Percentiles rank a stretch among this genome's conserved stretches.
phyloP scores from a whole-genome alignment of 2,329 filamentous ascomycete genomes.

The Alternaria angustiovoidea region DNA sequence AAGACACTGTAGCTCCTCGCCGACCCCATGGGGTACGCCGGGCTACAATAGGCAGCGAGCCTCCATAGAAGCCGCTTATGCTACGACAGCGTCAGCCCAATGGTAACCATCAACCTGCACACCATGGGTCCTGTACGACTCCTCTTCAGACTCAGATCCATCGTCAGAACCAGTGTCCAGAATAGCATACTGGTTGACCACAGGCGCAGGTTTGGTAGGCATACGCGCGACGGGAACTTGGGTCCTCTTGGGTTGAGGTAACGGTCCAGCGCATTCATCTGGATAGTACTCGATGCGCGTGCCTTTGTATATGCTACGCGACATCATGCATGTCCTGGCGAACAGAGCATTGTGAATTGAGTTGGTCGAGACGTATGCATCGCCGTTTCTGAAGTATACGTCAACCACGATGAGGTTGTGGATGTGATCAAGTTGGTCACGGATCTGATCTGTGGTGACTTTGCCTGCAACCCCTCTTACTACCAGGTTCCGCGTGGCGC shows the following conservation, averaged over 20 bases:
- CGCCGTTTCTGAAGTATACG: constrained; percentile 64
- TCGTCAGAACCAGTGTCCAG: constrained; percentile 37
- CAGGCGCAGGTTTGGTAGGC: constrained; percentile 28
- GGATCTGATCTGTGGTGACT: constrained; percentile 70
- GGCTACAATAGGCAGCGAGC: not conserved
- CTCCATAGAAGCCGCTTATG: constrained; percentile 13
- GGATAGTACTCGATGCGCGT: constrained; percentile 73
- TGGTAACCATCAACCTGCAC: constrained; percentile 27
- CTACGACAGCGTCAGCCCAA: constrained; percentile 33
- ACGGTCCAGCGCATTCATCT: constrained; percentile 75
- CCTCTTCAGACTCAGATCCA: constrained; percentile 38
- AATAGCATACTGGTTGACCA: constrained; percentile 44
- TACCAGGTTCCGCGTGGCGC: constrained; percentile 77
- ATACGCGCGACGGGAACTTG: constrained; percentile 14
- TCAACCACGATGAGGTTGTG: constrained; percentile 77
- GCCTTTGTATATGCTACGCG: constrained; percentile 70
- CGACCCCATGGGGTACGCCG: not conserved
- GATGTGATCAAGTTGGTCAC: constrained; percentile 81
- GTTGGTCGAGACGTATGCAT: constrained; percentile 77
- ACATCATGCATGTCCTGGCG: constrained; percentile 80
- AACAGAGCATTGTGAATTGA: constrained; percentile 79
- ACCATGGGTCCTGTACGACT: constrained; percentile 31
- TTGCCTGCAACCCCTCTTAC: constrained; percentile 65
- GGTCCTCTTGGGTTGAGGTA: constrained; percentile 48
- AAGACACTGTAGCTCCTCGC: not conserved